Percentiles rank a stretch among this genome's conserved stretches.
Conservation (phyloP, 768 basidiomycete genomes). For the Sporobolomyces pararoseus region DNA sequence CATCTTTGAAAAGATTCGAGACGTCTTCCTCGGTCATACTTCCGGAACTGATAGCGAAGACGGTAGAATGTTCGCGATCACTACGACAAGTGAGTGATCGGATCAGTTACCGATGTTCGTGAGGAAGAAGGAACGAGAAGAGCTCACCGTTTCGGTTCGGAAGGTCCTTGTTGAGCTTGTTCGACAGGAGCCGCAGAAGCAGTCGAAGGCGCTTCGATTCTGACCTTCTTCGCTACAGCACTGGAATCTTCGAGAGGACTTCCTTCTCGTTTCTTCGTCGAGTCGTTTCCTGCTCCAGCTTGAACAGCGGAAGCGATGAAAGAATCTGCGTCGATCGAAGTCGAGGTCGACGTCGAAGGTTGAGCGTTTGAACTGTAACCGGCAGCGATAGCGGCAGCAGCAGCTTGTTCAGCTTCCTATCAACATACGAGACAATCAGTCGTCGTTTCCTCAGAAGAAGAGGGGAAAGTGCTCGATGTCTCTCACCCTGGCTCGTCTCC, state of each 20-base stretch:
- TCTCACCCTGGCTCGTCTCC: slow-evolving; percentile 27
- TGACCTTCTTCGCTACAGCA: slow-evolving; percentile 42
- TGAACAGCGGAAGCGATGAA: slow-evolving; percentile 46
- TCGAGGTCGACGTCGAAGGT: slow-evolving; percentile 2
- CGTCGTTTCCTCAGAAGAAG: too few species aligned
- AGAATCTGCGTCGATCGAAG: slow-evolving; percentile 19
- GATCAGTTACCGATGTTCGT: not conserved
- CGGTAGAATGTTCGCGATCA: slow-evolving; percentile 90
- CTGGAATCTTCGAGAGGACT: slow-evolving; percentile 12
- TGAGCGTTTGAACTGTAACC: not conserved
- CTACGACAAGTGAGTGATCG: slow-evolving; percentile 51
- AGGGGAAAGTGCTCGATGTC: too few species aligned
- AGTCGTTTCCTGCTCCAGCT: not conserved
- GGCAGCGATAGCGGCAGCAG: slow-evolving; percentile 47
- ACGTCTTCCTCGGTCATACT: slow-evolving; percentile 63
- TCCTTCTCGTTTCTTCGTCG: slow-evolving; percentile 31
- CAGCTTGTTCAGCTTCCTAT: slow-evolving; percentile 36
- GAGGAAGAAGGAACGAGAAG: not conserved
- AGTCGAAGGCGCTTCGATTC: slow-evolving; percentile 27
- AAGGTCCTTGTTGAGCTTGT: not conserved
- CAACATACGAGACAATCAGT: not conserved
- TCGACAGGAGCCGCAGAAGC: not conserved
- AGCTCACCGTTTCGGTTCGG: slow-evolving; percentile 21
- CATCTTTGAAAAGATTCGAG: slow-evolving; percentile 76
- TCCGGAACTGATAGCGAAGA: slow-evolving; percentile 73